phyloP scores from a whole-genome alignment of 495 filamentous ascomycete species.

The Xylaria venustula region DNA sequence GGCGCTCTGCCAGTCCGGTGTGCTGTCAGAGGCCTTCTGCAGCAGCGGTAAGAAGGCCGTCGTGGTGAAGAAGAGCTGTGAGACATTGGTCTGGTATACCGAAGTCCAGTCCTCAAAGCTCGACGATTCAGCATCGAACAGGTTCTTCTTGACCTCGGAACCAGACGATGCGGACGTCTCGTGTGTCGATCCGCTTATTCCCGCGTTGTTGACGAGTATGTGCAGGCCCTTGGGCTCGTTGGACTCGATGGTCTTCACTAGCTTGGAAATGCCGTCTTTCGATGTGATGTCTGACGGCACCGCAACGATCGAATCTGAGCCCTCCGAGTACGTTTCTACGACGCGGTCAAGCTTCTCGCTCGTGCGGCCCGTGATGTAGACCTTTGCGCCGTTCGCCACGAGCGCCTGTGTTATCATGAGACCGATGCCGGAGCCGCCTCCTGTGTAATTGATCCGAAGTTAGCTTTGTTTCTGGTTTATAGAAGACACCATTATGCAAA shows the following conservation, averaged over 20 bases:
- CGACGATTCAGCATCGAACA: conserved; percentile 66
- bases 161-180: conserved; percentile 60
- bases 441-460: background rate
- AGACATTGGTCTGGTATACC: conserved; percentile 76
- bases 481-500: no score
- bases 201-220: conserved; percentile 79
- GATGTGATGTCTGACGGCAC: conserved; percentile 38
- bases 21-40: conserved; percentile 45
- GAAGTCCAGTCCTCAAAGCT: conserved; percentile 71
- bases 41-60: conserved; percentile 70
- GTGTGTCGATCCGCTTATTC: conserved; percentile 31
- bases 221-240: conserved; percentile 62
- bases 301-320: conserved; percentile 31
- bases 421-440: conserved; percentile 60
- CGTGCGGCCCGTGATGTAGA: conserved; percentile 84
- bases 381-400: conserved; percentile 73
- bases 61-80: conserved; percentile 77
- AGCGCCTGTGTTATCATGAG: conserved; percentile 82
- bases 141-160: conserved; percentile 50
- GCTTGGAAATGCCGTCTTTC: conserved; percentile 52
- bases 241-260: conserved; percentile 60
- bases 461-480: no score
- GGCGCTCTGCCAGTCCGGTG: conserved; percentile 59
- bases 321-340: conserved; percentile 34
- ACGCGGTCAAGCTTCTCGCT: conserved; percentile 32